Evolutionary conservation across 2,329 filamentous ascomycete genomes (phyloP), one percentile per base, ranked within the genome.

Genomic region (Shiraia sp.): DNA sequence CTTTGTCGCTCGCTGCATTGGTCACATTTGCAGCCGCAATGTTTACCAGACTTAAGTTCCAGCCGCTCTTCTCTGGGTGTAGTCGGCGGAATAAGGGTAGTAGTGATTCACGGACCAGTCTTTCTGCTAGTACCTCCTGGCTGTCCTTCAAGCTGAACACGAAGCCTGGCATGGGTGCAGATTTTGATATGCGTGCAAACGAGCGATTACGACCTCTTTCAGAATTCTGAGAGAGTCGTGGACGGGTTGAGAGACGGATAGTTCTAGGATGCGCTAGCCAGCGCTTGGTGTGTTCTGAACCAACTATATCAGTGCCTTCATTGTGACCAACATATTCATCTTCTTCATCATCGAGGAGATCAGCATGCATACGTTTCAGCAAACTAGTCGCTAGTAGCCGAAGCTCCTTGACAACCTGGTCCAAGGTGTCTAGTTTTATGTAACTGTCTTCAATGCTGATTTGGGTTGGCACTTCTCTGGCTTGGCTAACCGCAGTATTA

Each of bases 401-500:
- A 28, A 96, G 74, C 68, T 95, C 86, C 49, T 80, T 81, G 29
- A 75, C 71, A 22, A 95, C 82, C 44, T 84, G 78, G 1, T 80
- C 68, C 36, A 86, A 64, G 0, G 77, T 83, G 53, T 86, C 80
- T 1, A 96, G 74, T 0, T 83, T 82, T 16, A 81, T 79, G 65
- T 95, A 97, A 12, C 90, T 93, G 69, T 97, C 91, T 64, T 97
- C 92, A 50, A 97, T 93, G 66, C 89, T 93, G 63, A 97, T 95
- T 68, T 96, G 91, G 1, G 82, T 83, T 0, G 92, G 92, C 1
- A 95, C 70, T 31, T 83, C 80, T 53, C 81, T 81, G 2, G 83
- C 86, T 49, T 83, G 77, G 35, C 83, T 82, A 13, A 97, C 90
- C 44, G 88, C 83, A 1, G 79, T 77, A 37, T 83, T 72, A 65